Evolutionary conservation across 495 filamentous ascomycete genomes (phyloP).

Genomic region (Lasiosphaeria miniovina): DNA sequence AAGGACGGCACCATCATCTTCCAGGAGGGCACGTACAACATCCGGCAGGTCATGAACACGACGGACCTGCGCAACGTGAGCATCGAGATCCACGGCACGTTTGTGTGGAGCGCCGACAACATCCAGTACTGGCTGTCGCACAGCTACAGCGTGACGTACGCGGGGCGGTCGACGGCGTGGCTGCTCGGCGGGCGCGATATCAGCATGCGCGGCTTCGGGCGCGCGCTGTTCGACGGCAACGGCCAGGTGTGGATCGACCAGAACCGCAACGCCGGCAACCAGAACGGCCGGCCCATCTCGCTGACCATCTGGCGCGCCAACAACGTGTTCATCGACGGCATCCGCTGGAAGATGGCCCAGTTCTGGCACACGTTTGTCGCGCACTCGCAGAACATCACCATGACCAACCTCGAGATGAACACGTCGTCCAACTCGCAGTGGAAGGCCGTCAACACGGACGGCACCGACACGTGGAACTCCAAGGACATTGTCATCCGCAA

Average conservation of each 20-base stretch:
- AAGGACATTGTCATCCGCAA: slow-evolving; percentile 36
- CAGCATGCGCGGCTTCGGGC: slow-evolving; percentile 36
- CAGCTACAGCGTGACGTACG: slow-evolving; percentile 38
- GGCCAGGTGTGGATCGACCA: slow-evolving; percentile 45
- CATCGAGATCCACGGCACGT: slow-evolving; percentile 42
- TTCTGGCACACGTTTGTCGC: slow-evolving; percentile 48
- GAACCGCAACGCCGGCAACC: slow-evolving; percentile 32
- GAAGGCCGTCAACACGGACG: slow-evolving; percentile 42
- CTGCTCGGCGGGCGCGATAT: slow-evolving; percentile 38
- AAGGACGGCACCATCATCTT: slow-evolving; percentile 36
- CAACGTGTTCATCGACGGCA: slow-evolving; percentile 41
- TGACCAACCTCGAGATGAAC: slow-evolving; percentile 46
- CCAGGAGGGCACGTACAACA: slow-evolving; percentile 39
- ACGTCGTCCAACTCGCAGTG: slow-evolving; percentile 32
- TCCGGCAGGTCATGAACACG: slow-evolving; percentile 44
- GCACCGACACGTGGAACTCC: slow-evolving; percentile 44
- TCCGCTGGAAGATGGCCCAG: slow-evolving; percentile 40
- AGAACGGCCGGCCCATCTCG: slow-evolving; percentile 38
- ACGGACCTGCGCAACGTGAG: slow-evolving; percentile 36
- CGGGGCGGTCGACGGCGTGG: slow-evolving; percentile 39
- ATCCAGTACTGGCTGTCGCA: slow-evolving; percentile 39
- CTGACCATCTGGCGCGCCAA: slow-evolving; percentile 41
- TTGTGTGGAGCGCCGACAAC: slow-evolving; percentile 38
- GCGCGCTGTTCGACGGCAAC: slow-evolving; percentile 41
- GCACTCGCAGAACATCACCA: slow-evolving; percentile 41